Evolutionary conservation across 2,329 filamentous ascomycete species (phyloP), one percentile per base, ranked within the genome.

Genomic region (Emergomyces orientalis): DNA sequence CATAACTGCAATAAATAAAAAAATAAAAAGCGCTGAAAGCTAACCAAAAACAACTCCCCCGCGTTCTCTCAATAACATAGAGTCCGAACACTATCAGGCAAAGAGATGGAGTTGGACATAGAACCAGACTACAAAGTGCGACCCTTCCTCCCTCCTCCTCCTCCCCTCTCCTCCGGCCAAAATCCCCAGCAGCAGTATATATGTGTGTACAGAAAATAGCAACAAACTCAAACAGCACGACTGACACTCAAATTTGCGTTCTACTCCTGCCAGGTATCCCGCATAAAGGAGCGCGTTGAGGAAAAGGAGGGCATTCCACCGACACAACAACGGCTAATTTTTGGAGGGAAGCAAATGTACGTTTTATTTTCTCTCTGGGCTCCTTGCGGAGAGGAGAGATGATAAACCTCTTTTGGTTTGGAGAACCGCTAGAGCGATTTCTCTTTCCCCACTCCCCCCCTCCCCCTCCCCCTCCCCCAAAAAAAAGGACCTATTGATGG

Each of bases 301-400:
- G 94, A 99, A 81, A 97, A 97, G 80, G 94, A 97, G 75, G 94
- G 94, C 63, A 99, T 99, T 71, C 93, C 94, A 52, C 94, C 94
- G 0, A 91, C 94, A 22, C 94, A 99, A 79, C 94, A 99, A 79
- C 88, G 94, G 64, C 81, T 99, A 68, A 99, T 99, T 72, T 97
- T 88, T 74, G 91, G 93, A 61, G 94, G 94, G 72, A 99, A 99
- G 82, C 94, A 99, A 77, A 97, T 99, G 94, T 97, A 79, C 65
- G 81, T 76, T 13, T 34, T 55, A 5, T 25, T 22, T 30, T 39
- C 25, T 11, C 45, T 47, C 4, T 7, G 7, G 32, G 3, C 32
- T 11, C 22, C 22, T 3, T 2, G 52, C 14, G 6, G 6, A 11
- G 45, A 7, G 34, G 34, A 37, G 34, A 37, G 34, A 7, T 37